These are phyloP conservation scores for Styphnolobium japonicum DNA, from an alignment of 306 rosid species.

Conservation along the genomic window DNA sequence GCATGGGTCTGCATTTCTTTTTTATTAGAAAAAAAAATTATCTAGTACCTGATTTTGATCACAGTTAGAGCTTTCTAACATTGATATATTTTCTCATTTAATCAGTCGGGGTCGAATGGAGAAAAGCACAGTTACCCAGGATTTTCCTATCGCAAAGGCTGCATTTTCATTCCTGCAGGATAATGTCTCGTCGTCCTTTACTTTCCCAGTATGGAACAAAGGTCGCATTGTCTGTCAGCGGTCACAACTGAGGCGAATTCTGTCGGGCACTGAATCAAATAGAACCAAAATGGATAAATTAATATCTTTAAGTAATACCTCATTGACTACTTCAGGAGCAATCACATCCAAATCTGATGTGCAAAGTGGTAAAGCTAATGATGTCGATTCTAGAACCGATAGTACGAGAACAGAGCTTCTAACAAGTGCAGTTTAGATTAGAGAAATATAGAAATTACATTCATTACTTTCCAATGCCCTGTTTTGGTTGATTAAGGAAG, in stretches of 20 bases:
- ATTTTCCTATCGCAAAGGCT: conserved; percentile 70
- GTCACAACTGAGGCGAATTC: conserved; percentile 69
- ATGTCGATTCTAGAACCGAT: conserved; percentile 51
- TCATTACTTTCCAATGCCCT: conserved; percentile 31
- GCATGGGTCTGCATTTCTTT: not conserved
- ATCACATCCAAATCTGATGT: conserved; percentile 46
- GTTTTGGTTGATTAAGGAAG: conserved; percentile 32
- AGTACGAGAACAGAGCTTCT: conserved; percentile 67
- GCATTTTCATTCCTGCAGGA: conserved; percentile 75
- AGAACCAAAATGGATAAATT: conserved; percentile 41
- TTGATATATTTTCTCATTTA: conserved; percentile 30
- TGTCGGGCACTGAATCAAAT: conserved; percentile 51
- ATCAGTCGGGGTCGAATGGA: conserved; percentile 84
- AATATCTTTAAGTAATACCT: conserved; percentile 53
- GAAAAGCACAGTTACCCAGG: conserved; percentile 49
- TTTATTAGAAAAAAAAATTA: not conserved
- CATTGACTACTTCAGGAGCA: conserved; percentile 42
- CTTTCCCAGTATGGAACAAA: conserved; percentile 79
- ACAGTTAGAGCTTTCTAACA: conserved; percentile 21
- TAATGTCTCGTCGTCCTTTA: conserved; percentile 51
- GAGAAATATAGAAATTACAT: conserved; percentile 31
- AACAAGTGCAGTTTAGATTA: conserved; percentile 65
- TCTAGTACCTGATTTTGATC: not conserved
- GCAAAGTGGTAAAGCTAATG: conserved; percentile 41
- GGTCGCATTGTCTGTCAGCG: conserved; percentile 87